Evolutionary conservation across 1,139 yeast genomes (phyloP), one percentile per base, ranked within the genome.

Genomic region (Blastobotrys buckinghamii): DNA sequence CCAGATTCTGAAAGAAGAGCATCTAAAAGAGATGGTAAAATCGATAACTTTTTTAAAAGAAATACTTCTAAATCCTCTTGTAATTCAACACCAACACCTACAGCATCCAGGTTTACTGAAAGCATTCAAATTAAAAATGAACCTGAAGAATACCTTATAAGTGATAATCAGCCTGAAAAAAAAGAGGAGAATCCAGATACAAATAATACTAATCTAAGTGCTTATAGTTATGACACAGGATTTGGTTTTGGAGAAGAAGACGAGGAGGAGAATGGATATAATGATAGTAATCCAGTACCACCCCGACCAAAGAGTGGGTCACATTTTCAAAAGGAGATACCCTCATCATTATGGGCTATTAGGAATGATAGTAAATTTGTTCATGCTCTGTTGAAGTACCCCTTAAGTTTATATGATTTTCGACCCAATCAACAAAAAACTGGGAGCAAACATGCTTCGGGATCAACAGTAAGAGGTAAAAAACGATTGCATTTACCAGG

Each of bases 401-500:
- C 17, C 1, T 7, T 15, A 6, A 22, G n/a, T 2, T 32, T 15
- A 10, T 27, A 24, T 3, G 68, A 65, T 43, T 65, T 64, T 44
- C 50, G 55, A 16, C 49, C 57, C 32, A 61, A 61, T 45, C 50
- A 51, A 7, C 44, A 40, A 38, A 59, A 60, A n/a, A 59, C 53
- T 12, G 54, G 56, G n/a, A 42, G 44, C 19, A 49, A 48, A 19
- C 49, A 54, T 43, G 67, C 64, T 1, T 61, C 51, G 38, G 48
- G 54, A 2, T 64, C 62, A 35, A 54, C 58, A 2, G 54, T 60
- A 12, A 55, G 66, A 6, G 62, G 62, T 7, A 52, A 55, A 1
- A 51, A 50, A 7, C 49, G 56, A 12, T 51, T 61, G 13, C 51
- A 53, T n/a, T 58, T 53, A 32, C 66, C 62, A 39, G 67, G 67